Conservation (phyloP, 148 eudicot genomes). For the Diospyros lotus region DNA sequence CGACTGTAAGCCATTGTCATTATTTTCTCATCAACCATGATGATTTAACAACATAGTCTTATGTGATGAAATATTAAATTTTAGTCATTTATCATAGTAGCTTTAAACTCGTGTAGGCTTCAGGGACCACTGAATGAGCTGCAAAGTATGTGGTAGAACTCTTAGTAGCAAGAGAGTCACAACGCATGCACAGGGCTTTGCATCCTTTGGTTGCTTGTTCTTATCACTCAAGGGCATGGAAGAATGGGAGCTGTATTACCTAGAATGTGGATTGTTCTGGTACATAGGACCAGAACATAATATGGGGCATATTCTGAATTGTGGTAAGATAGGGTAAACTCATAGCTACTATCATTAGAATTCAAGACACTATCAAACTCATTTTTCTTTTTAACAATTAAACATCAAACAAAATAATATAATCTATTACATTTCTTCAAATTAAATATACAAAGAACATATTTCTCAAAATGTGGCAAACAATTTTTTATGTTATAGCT, state of each 20-base stretch:
- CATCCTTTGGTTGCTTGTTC: slow-evolving; percentile 8
- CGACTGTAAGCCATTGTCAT: background rate
- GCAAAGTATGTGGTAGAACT: background rate
- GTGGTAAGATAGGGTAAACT: too few species aligned
- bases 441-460: too few species aligned
- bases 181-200: background rate
- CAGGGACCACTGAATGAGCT: background rate
- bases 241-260: background rate
- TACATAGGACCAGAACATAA: too few species aligned
- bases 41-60: background rate
- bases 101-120: background rate
- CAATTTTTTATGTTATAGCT: too few species aligned
- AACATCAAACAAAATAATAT: too few species aligned
- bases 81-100: background rate
- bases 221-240: background rate
- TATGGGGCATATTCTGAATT: too few species aligned
- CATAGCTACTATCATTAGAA: too few species aligned
- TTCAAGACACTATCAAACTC: too few species aligned
- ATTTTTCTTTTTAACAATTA: too few species aligned
- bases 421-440: too few species aligned
- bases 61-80: slow-evolving; percentile 1
- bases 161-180: background rate
- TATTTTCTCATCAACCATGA: background rate
- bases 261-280: too few species aligned
- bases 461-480: too few species aligned